phyloP scores from a whole-genome alignment of 176 grass and related monocot species.

The Secale cereale region DNA sequence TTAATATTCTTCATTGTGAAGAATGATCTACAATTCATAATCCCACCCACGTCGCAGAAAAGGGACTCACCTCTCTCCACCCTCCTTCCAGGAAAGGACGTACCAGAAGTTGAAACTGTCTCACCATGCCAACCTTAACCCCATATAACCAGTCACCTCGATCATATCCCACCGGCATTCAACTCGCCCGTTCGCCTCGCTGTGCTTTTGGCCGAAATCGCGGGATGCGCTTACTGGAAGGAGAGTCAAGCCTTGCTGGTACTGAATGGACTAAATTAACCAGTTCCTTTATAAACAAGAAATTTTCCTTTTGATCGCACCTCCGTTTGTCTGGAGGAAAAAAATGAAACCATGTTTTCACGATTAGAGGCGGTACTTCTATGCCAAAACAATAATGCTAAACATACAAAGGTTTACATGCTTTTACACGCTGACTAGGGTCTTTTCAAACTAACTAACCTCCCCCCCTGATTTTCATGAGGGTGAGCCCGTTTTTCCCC shows the following conservation, averaged over 20 bases:
- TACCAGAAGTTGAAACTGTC: not conserved
- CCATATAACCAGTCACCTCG: not conserved
- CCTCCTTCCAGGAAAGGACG: not conserved
- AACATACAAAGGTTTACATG: too few relatives aligned
- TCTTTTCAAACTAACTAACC: too few relatives aligned
- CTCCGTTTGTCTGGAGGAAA: not conserved
- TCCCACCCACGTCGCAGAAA: too few relatives aligned
- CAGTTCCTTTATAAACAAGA: not conserved
- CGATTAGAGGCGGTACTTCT: too few relatives aligned
- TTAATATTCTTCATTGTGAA: not conserved
- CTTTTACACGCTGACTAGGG: too few relatives aligned
- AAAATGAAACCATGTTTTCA: not conserved
- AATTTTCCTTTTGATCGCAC: not conserved
- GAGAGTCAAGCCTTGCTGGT: not conserved
- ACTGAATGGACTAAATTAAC: not conserved
- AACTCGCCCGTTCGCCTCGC: not conserved
- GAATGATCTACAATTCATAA: not conserved
- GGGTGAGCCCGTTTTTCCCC: too few relatives aligned
- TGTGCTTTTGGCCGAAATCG: not conserved
- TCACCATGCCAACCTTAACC: not conserved
- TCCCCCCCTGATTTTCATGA: too few relatives aligned
- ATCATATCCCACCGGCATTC: not conserved
- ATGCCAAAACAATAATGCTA: too few relatives aligned
- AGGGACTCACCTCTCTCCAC: too few relatives aligned
- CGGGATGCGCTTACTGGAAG: not conserved